Percentiles rank a stretch among this genome's conserved stretches.
Conservation (phyloP, 225 moss, liverwort and hornwort species). For the Marchantia polymorpha region DNA sequence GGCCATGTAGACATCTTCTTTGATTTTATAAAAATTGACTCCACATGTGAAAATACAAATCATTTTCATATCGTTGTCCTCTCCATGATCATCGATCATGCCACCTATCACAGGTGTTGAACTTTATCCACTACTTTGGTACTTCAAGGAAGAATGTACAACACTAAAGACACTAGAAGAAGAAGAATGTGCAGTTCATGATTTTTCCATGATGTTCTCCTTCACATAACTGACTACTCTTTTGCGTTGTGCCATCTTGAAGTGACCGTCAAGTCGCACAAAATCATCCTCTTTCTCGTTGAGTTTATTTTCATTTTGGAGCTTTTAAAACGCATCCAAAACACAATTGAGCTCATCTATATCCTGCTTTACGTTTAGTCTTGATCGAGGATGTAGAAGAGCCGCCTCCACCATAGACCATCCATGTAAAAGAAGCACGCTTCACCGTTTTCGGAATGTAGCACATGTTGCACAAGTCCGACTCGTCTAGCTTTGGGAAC, state of each 20-base stretch:
- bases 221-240: slow-evolving; percentile 31
- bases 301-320: not conserved
- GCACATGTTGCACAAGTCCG: not conserved
- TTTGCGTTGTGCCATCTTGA: slow-evolving; percentile 9
- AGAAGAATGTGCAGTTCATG: slow-evolving; percentile 10
- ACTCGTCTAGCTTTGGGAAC: not conserved
- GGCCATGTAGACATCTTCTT: slow-evolving; percentile 33
- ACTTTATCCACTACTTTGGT: not conserved
- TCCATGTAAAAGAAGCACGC: slow-evolving; percentile 18
- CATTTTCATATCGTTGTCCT: not conserved
- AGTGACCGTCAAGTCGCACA: slow-evolving; percentile 42
- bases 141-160: not conserved
- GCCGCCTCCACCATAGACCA: slow-evolving; percentile 32
- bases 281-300: not conserved
- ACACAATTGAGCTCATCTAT: not conserved
- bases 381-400: not conserved
- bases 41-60: slow-evolving; percentile 30
- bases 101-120: not conserved
- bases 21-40: slow-evolving; percentile 33
- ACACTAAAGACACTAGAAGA: not conserved
- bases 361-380: not conserved
- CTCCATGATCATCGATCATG: not conserved
- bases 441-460: not conserved
- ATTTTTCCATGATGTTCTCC: slow-evolving; percentile 25
- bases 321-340: not conserved